Percentiles rank a stretch among this genome's conserved stretches.
Conservation (phyloP, 2,329 filamentous ascomycete species). For the Trichoderma sp. region DNA sequence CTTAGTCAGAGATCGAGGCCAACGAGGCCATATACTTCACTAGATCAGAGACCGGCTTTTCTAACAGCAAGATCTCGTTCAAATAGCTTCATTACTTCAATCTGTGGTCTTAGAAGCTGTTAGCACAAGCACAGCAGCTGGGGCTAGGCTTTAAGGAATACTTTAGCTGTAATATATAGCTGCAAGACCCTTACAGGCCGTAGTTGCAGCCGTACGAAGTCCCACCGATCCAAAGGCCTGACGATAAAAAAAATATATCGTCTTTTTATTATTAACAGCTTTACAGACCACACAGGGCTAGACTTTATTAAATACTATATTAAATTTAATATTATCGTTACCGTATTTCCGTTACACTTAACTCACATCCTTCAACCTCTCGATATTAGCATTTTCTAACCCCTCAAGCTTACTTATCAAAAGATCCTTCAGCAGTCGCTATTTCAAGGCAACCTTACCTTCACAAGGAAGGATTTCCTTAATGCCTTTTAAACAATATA, state of each 20-base stretch:
- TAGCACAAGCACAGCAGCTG: background rate
- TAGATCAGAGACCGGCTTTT: background rate
- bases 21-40: background rate
- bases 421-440: background rate
- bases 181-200: background rate
- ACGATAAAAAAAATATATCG: background rate
- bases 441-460: background rate
- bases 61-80: background rate
- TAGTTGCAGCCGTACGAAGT: background rate
- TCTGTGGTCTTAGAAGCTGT: background rate
- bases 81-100: conserved; percentile 7
- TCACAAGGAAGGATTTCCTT: background rate
- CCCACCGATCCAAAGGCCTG: background rate
- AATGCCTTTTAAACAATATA: background rate
- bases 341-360: background rate
- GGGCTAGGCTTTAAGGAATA: background rate
- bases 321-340: background rate
- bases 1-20: no score
- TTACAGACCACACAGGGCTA: background rate
- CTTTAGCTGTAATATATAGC: background rate
- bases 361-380: background rate
- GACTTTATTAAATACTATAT: background rate
- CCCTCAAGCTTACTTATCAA: background rate
- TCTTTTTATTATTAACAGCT: background rate
- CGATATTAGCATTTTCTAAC: background rate